Evolutionary conservation across 805 yeast species (phyloP).

Genomic region (Zygoascus ofunaensis): DNA sequence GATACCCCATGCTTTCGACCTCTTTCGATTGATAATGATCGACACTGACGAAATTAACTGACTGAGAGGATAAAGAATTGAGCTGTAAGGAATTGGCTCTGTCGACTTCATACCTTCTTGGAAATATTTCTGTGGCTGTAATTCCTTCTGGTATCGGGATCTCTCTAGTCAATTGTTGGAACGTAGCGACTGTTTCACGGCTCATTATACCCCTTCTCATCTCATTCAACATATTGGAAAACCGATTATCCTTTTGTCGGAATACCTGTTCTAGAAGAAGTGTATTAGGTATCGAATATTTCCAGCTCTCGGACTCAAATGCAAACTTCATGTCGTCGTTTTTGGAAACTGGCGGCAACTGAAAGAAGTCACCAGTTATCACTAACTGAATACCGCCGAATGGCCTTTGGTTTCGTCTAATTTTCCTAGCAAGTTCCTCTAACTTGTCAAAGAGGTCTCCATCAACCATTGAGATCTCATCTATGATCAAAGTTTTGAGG

Average conservation of each 20-base stretch:
- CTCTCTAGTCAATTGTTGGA: slow-evolving; percentile 45
- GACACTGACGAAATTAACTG: slow-evolving; percentile 42
- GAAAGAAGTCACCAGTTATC: slow-evolving; percentile 89
- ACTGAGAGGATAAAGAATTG: slow-evolving; percentile 39
- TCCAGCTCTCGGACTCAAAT: slow-evolving; percentile 70
- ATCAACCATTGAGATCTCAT: slow-evolving; percentile 91
- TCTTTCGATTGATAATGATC: slow-evolving; percentile 22
- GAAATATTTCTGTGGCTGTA: slow-evolving; percentile 79
- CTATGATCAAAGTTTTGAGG: slow-evolving; percentile 67
- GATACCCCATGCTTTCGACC: slow-evolving; percentile 33
- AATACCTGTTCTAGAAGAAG: slow-evolving; percentile 70
- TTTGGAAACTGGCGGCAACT: slow-evolving; percentile 74
- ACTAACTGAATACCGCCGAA: slow-evolving; percentile 92
- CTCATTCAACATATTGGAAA: slow-evolving; percentile 71
- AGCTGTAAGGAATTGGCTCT: slow-evolving; percentile 54
- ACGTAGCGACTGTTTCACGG: slow-evolving; percentile 38
- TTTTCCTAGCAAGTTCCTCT: slow-evolving; percentile 51
- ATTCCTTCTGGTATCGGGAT: slow-evolving; percentile 63
- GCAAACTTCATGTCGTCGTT: slow-evolving; percentile 39
- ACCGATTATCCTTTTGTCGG: slow-evolving; percentile 69
- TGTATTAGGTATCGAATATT: slow-evolving; percentile 48
- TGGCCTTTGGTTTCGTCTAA: slow-evolving; percentile 44
- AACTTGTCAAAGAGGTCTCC: slow-evolving; percentile 65
- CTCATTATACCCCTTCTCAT: slow-evolving; percentile 65
- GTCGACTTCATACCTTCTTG: slow-evolving; percentile 81